Conservation (phyloP, 2,329 filamentous ascomycete genomes). For the Fusarium austroafricanum region DNA sequence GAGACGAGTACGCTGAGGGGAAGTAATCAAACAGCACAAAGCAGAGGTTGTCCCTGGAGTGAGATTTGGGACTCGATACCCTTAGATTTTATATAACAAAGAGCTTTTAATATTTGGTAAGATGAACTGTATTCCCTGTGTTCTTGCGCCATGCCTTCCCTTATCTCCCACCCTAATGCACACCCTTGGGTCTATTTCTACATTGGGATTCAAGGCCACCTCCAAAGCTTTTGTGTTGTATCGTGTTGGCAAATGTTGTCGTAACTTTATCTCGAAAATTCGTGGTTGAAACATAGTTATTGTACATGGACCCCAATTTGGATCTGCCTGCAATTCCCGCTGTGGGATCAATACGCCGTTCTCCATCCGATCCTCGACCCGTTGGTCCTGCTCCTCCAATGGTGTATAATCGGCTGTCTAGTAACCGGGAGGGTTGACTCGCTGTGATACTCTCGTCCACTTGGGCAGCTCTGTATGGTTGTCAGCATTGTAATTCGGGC, state of each 20-base stretch:
- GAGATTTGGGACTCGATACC: constrained; percentile 43
- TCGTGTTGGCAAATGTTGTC: constrained; percentile 28
- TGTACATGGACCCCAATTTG: constrained; percentile 45
- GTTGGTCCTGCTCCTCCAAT: constrained; percentile 13
- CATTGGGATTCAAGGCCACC: constrained; percentile 22
- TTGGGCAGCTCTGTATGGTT: constrained; percentile 76
- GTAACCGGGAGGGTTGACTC: constrained; percentile 94
- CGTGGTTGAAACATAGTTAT: constrained; percentile 46
- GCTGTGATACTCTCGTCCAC: constrained; percentile 95
- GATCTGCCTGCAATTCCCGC: constrained; percentile 36
- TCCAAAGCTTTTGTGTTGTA: constrained; percentile 13
- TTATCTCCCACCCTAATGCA: background rate
- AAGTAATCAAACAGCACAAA: constrained; percentile 34
- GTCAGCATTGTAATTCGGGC: constrained; percentile 34
- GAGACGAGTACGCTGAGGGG: constrained; percentile 55
- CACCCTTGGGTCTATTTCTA: constrained; percentile 40
- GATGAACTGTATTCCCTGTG: constrained; percentile 9
- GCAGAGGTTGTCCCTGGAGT: background rate
- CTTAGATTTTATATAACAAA: constrained; percentile 28
- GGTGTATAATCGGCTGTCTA: constrained; percentile 61
- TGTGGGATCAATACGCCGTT: constrained; percentile 41
- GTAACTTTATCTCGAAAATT: constrained; percentile 38
- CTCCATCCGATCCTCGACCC: constrained; percentile 29
- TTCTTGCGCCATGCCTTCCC: constrained; percentile 3
- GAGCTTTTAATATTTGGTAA: constrained; percentile 12